phyloP scores from a whole-genome alignment of 495 filamentous ascomycete species.

The Penicillium lagena region DNA sequence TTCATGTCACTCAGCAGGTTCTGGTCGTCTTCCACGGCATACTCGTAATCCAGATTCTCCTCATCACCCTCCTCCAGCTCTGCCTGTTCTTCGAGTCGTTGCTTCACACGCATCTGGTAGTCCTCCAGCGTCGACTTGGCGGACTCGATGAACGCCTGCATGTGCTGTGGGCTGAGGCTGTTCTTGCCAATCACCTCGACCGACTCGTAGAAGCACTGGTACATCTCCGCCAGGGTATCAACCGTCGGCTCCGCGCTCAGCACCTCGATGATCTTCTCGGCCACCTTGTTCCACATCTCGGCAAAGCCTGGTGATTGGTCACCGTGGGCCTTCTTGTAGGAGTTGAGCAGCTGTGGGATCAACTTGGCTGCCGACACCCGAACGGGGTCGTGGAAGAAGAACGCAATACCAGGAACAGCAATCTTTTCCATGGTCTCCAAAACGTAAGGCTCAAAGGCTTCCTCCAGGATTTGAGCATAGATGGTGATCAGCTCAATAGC shows the following conservation, averaged over 20 bases:
- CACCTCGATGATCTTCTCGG: conserved; percentile 88
- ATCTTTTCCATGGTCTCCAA: conserved; percentile 94
- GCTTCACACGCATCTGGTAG: conserved; percentile 77
- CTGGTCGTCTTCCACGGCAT: conserved; percentile 97
- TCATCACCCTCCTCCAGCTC: conserved; percentile 81
- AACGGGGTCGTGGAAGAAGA: conserved; percentile 99
- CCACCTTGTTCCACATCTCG: conserved; percentile 76
- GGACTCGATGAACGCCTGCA: conserved; percentile 79
- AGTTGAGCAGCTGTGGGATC: conserved; percentile 88
- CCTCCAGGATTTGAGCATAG: conserved; percentile 91
- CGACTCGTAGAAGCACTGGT: conserved; percentile 99
- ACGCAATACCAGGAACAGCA: conserved; percentile 85
- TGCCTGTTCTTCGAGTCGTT: conserved; percentile 69
- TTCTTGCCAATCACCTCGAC: conserved; percentile 88
- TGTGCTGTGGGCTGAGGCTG: conserved; percentile 68
- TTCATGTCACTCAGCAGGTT: conserved; percentile 98
- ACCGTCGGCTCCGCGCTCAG: conserved; percentile 92
- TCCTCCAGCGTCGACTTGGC: conserved; percentile 81
- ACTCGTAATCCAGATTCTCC: conserved; percentile 56
- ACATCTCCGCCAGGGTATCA: conserved; percentile 97
- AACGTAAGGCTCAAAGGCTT: conserved; percentile 86
- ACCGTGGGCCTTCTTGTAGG: conserved; percentile 87
- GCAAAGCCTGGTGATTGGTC: conserved; percentile 64
- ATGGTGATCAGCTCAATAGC: conserved; percentile 96
- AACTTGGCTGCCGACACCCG: conserved; percentile 92